Evolutionary conservation across 306 rosid species (phyloP).

Genomic region (Carpinus viminea): DNA sequence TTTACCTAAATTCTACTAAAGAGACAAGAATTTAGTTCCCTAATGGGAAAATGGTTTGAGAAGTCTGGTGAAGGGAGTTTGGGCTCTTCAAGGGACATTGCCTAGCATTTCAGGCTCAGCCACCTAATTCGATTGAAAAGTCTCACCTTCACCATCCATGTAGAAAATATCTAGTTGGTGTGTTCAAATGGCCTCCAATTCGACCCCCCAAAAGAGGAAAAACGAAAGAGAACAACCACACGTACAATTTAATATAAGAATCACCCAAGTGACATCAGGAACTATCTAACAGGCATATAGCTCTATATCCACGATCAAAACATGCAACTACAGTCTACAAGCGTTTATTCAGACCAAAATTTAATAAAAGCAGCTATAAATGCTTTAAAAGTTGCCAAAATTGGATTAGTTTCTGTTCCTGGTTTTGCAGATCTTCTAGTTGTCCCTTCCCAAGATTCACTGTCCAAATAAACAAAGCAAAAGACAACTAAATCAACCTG

Average conservation of each 20-base stretch:
- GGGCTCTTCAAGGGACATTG: neutral
- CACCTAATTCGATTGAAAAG: neutral
- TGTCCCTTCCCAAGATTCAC: slow-evolving; percentile 83
- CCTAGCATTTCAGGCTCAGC: neutral
- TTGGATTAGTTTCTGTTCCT: slow-evolving; percentile 51
- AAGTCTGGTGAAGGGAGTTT: neutral
- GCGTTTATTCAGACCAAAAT: slow-evolving; percentile 73
- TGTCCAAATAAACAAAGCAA: slow-evolving; percentile 42
- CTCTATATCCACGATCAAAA: slow-evolving; percentile 24
- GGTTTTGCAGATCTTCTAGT: slow-evolving; percentile 40
- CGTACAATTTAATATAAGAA: slow-evolving; percentile 1
- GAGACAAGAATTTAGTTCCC: neutral
- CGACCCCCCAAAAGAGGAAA: neutral
- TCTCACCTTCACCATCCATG: neutral
- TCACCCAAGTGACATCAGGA: slow-evolving; percentile 18
- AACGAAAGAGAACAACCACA: neutral
- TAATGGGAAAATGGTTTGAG: neutral
- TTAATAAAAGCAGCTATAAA: slow-evolving; percentile 60
- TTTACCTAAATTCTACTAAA: no score
- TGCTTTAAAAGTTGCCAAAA: slow-evolving; percentile 53
- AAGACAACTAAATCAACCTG: slow-evolving; percentile 23
- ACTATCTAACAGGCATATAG: slow-evolving; percentile 25
- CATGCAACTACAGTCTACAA: slow-evolving; percentile 6
- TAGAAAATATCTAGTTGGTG: neutral
- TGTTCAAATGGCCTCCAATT: neutral